Evolutionary conservation across 345 rosid genomes (phyloP).

Genomic region (Nephelium lappaceum): DNA sequence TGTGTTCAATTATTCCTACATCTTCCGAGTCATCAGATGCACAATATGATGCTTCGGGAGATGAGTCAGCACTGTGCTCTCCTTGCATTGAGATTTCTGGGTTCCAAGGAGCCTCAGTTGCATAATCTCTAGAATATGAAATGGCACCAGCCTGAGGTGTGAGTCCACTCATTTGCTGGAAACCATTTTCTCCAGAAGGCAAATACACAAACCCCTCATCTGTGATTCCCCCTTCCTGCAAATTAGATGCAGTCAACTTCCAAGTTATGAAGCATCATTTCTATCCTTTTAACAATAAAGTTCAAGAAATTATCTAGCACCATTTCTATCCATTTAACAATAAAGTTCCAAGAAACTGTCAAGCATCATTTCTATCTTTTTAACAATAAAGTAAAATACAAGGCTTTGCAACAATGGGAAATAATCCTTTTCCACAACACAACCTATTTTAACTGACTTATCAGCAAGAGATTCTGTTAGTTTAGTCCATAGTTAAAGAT

Average conservation of each 20-base stretch:
- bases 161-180: conserved; percentile 46
- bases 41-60: conserved; percentile 44
- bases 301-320: not conserved
- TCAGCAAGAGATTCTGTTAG: too few relatives aligned
- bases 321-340: too few relatives aligned
- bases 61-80: conserved; percentile 37
- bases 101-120: conserved; percentile 59
- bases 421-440: not conserved
- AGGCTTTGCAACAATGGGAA: not conserved
- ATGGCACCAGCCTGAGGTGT: conserved; percentile 37
- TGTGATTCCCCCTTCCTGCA: conserved; percentile 58
- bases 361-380: not conserved
- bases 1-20: conserved; percentile 51
- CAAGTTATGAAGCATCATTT: not conserved
- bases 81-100: conserved; percentile 43
- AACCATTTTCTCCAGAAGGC: conserved; percentile 53
- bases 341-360: not conserved
- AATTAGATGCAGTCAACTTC: conserved; percentile 16
- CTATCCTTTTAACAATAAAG: not conserved
- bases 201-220: conserved; percentile 53
- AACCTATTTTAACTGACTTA: not conserved
- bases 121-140: conserved; percentile 40
- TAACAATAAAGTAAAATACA: not conserved
- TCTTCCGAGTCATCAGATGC: conserved; percentile 63
- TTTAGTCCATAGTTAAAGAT: not conserved